A percentile compares a stretch with the other conserved stretches of the same genome.
phyloP scores from a whole-genome alignment of 345 rosid species.

The Eucalyptus victrix region DNA sequence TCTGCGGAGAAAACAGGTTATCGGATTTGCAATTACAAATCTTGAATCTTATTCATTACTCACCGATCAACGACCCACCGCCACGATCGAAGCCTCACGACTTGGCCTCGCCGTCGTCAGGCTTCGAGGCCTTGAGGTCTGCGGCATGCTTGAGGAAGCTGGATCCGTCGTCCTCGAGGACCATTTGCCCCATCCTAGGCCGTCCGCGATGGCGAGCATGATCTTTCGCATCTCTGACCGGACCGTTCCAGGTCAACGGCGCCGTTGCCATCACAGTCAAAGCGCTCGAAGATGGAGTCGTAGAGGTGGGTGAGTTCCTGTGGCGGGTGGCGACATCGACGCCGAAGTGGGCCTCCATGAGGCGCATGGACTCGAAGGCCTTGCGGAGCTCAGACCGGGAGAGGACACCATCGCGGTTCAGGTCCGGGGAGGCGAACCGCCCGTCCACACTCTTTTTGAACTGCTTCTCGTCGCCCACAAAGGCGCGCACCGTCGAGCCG shows the following conservation, averaged over 20 bases:
- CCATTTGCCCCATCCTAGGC: constrained; percentile 5
- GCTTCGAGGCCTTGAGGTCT: background rate
- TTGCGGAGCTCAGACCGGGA: background rate
- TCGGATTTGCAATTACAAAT: too few relatives aligned
- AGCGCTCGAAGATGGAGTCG: constrained; percentile 1
- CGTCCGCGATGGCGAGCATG: constrained; percentile 5
- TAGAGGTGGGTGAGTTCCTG: background rate
- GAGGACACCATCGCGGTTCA: background rate
- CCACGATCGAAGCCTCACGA: background rate
- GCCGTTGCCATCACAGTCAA: constrained; percentile 4
- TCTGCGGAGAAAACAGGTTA: too few relatives aligned
- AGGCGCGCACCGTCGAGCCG: background rate
- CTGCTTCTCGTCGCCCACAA: background rate
- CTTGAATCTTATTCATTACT: too few relatives aligned
- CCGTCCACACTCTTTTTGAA: constrained; percentile 3
- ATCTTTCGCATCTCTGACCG: constrained; percentile 1
- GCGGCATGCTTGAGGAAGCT: constrained; percentile 8
- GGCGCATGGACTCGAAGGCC: constrained; percentile 5
- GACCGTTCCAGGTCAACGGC: background rate
- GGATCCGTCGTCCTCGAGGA: background rate
- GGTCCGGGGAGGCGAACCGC: background rate
- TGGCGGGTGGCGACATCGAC: background rate
- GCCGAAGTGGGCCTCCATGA: constrained; percentile 6
- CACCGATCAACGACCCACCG: background rate
- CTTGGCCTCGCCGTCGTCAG: too few relatives aligned